Conservation (phyloP, 148 eudicot species). For the Rhododendron kiyosumense region DNA sequence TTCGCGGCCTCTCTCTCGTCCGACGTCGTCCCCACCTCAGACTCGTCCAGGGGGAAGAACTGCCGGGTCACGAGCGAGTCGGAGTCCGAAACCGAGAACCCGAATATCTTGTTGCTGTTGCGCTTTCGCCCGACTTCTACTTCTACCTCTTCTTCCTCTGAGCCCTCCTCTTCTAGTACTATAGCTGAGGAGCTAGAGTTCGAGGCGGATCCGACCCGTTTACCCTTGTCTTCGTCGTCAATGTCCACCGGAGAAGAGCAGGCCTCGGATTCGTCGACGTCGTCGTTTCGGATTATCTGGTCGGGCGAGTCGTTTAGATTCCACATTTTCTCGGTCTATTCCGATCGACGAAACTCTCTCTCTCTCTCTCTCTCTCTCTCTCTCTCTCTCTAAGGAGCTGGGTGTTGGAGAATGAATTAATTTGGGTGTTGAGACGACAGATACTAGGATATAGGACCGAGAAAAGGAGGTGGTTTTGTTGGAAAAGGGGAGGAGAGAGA, state of each 20-base stretch:
- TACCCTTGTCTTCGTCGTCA: slow-evolving; percentile 38
- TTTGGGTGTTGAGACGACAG: not conserved
- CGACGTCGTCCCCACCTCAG: slow-evolving; percentile 19
- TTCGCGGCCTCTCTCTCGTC: slow-evolving; percentile 6
- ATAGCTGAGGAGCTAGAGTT: slow-evolving; percentile 72
- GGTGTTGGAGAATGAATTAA: not conserved
- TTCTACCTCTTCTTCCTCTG: slow-evolving; percentile 28
- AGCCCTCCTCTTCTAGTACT: slow-evolving; percentile 27
- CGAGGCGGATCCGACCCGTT: slow-evolving; percentile 48
- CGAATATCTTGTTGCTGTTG: slow-evolving; percentile 41
- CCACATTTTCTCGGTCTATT: slow-evolving; percentile 53
- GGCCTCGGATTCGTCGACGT: slow-evolving; percentile 46
- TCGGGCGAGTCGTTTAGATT: slow-evolving; percentile 82
- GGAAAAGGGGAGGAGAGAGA: not conserved
- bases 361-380: not conserved
- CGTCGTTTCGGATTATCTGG: slow-evolving; percentile 18
- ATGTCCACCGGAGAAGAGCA: slow-evolving; percentile 43
- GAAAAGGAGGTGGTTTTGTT: not conserved
- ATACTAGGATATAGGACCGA: not conserved
- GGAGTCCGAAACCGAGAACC: slow-evolving; percentile 46
- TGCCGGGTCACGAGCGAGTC: slow-evolving; percentile 67
- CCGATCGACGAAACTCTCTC: not conserved
- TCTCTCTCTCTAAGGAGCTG: slow-evolving; percentile 7
- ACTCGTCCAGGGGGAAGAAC: slow-evolving; percentile 64
- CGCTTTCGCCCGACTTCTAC: slow-evolving; percentile 13